These are phyloP conservation scores for Trichosporon ovoides DNA, from an alignment of 1,284 basidiomycete genomes.

Conservation along the genomic window DNA sequence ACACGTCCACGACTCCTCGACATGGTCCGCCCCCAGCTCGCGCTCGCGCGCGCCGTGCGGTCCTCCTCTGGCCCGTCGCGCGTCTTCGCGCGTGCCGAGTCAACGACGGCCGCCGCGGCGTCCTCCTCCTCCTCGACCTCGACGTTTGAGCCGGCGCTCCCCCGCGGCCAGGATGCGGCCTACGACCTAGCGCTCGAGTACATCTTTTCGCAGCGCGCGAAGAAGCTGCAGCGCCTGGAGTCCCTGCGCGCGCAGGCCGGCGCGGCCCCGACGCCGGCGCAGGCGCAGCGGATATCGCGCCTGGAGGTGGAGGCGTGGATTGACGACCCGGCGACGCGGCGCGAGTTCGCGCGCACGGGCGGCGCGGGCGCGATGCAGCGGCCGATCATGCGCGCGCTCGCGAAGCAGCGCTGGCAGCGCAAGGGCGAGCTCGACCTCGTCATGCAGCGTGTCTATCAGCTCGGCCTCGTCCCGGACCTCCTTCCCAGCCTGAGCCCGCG, in stretches of 20 bases:
- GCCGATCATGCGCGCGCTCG: constrained; percentile 69
- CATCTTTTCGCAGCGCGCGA: constrained; percentile 21
- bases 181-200: constrained; percentile 45
- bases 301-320: constrained; percentile 40
- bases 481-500: constrained; percentile 67
- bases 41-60: constrained; percentile 19
- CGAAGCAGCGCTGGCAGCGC: constrained; percentile 78
- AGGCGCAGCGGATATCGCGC: constrained; percentile 23
- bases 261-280: constrained; percentile 10
- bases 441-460: constrained; percentile 86
- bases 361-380: constrained; percentile 49
- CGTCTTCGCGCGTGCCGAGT: constrained; percentile 17
- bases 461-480: constrained; percentile 85
- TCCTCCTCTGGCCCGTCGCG: constrained; percentile 17
- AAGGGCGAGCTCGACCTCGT: constrained; percentile 76
- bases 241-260: constrained; percentile 9
- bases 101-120: constrained; percentile 9
- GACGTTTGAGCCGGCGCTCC: constrained; percentile 38
- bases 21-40: constrained; percentile 17
- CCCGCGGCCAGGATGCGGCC: constrained; percentile 36
- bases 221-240: constrained; percentile 2
- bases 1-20: neutral
- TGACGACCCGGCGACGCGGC: constrained; percentile 40
- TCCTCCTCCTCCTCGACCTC: constrained; percentile 18
- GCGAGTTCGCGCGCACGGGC: constrained; percentile 33